Percentiles rank a stretch among this genome's conserved stretches.
Conservation (phyloP, 805 yeast species). For the Saturnispora besseyi region DNA sequence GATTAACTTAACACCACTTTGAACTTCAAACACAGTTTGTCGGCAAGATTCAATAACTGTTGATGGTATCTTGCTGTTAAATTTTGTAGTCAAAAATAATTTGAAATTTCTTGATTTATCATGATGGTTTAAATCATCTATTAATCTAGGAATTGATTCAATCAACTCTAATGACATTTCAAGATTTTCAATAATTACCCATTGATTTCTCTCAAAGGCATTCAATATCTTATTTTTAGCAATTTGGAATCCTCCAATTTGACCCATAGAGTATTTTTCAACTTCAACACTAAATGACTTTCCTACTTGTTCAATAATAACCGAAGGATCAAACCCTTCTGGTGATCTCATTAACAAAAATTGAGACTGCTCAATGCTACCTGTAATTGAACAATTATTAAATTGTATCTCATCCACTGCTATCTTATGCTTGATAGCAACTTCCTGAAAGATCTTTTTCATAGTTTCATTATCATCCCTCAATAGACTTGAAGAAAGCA, state of each 20-base stretch:
- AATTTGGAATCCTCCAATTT: constrained; percentile 49
- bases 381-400: not conserved
- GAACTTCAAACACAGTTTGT: constrained; percentile 51
- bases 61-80: constrained; percentile 41
- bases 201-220: constrained; percentile 42
- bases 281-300: constrained; percentile 22
- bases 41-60: constrained; percentile 47
- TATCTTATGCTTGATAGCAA: not conserved
- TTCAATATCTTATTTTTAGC: constrained; percentile 47
- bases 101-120: constrained; percentile 32
- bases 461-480: constrained; percentile 38
- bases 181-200: constrained; percentile 76
- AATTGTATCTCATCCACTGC: constrained; percentile 14
- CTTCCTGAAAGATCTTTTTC: constrained; percentile 24
- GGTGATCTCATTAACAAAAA: constrained; percentile 45
- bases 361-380: constrained; percentile 27
- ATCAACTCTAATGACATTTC: constrained; percentile 68
- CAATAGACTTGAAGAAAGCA: constrained; percentile 38
- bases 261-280: constrained; percentile 59
- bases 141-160: constrained; percentile 39
- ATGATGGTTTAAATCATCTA: constrained; percentile 25
- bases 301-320: constrained; percentile 41
- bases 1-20: constrained; percentile 47
- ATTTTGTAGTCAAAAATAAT: constrained; percentile 57
- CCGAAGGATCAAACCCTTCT: constrained; percentile 60